A percentile compares a stretch with the other conserved stretches of the same genome.
phyloP scores from a whole-genome alignment of 2,329 filamentous ascomycete genomes.

The Cercospora zeae-maydis region DNA sequence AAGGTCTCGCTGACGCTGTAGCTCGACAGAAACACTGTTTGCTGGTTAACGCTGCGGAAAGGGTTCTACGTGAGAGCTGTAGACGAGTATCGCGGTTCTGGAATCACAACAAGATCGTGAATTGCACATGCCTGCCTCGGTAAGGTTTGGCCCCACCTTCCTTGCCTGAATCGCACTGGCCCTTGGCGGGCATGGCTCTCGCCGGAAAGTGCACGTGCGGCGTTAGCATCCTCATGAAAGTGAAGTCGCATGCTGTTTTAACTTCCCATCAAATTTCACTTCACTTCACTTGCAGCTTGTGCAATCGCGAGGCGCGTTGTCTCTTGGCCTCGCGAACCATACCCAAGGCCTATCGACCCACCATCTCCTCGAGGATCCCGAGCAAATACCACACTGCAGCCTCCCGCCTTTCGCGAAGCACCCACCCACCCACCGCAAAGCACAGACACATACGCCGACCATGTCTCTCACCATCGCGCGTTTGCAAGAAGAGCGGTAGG shows the following conservation, averaged over 20 bases:
- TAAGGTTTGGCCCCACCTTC: conserved; percentile 10
- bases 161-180: background rate
- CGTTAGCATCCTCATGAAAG: background rate
- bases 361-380: background rate
- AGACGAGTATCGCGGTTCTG: background rate
- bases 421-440: conserved; percentile 16
- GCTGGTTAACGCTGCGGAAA: background rate
- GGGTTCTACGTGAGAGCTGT: background rate
- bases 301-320: background rate
- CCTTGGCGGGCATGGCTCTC: conserved; percentile 1
- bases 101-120: conserved; percentile 1
- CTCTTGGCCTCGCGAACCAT: background rate
- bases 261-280: background rate
- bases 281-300: background rate
- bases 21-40: background rate
- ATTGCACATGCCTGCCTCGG: conserved; percentile 13
- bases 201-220: background rate
- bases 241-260: background rate
- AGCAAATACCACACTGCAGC: background rate
- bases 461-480: conserved; percentile 91
- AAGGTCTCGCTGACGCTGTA: background rate
- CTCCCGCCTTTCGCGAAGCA: background rate
- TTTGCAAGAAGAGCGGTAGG: conserved; percentile 81
- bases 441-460: conserved; percentile 9
- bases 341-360: background rate